Evolutionary conservation across 2,329 filamentous ascomycete species (phyloP), one percentile per base, ranked within the genome.

Genomic region (Camptophora hylomeconis): DNA sequence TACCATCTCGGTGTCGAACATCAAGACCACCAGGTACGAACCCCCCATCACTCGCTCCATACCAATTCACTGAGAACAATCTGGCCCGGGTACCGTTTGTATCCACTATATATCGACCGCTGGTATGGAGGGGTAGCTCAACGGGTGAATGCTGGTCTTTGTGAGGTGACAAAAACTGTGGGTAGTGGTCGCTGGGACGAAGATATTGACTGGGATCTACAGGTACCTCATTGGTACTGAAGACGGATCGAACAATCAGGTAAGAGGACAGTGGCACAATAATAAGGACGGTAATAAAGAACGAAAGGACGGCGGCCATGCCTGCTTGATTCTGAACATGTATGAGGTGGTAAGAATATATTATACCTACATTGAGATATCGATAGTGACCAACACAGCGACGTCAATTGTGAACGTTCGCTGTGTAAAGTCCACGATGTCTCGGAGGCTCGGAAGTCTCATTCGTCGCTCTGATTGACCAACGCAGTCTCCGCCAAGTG

Each of bases 41-140:
- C 31, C 70, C 58, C 53, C 75, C 66, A 44, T 80, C 75, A 45
- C 71, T 76, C 3, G 67, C 74, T 18, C 75, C 75, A 47, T 80
- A 80, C 75, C 75, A 80, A 53, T 80, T 80, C 45, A 78, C 59
- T 12, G 69, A 73, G 11, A 68, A 55, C 5, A 80, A 58, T 54
- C 73, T 75, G 51, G 73, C 70, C 17, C 71, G 63, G 17, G 61
- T 58, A 20, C 65, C 68, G 2, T 55, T 45, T 6, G 60, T 52
- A 51, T 79, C 74, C 30, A 78, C 60, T 16, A 80, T 61, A 38
- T 75, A 47, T 23, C 74, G 64, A 5, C 75, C 74, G 16, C 53
- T 50, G 2, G 75, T 72, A 28, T 60, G 63, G 22, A 80, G 55
- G 10, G 74, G 74, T n/a, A n/a, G n/a, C n/a, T n/a, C n/a, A n/a